Evolutionary conservation across 2,329 filamentous ascomycete species (phyloP).

Genomic region (Grosmannia clavigera): DNA sequence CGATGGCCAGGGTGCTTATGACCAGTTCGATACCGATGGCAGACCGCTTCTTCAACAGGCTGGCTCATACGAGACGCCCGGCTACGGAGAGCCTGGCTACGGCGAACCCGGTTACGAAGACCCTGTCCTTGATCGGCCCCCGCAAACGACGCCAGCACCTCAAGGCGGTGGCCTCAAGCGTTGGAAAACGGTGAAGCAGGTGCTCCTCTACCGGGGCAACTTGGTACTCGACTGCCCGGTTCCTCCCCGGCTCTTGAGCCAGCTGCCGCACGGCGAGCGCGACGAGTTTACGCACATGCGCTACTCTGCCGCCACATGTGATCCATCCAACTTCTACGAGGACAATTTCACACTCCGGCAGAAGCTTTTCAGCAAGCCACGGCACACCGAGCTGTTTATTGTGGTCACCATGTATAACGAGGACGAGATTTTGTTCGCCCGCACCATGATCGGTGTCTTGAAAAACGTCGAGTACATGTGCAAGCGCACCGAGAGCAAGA

Average conservation of each 20-base stretch:
- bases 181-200: constrained; percentile 98
- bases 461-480: constrained; percentile 99
- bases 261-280: constrained; percentile 81
- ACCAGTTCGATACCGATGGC: constrained; percentile 53
- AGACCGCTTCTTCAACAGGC: constrained; percentile 64
- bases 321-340: constrained; percentile 76
- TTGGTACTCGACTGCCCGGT: constrained; percentile 94
- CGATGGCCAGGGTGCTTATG: constrained; percentile 46
- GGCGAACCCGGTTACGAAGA: constrained; percentile 22
- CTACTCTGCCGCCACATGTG: constrained; percentile 90
- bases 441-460: constrained; percentile 93
- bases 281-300: constrained; percentile 88
- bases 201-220: constrained; percentile 93
- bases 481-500: constrained; percentile 82
- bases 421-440: constrained; percentile 87
- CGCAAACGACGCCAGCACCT: constrained; percentile 12
- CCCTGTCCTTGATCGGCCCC: not conserved
- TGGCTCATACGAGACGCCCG: constrained; percentile 29
- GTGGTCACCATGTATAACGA: constrained; percentile 99
- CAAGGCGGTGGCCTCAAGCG: constrained; percentile 56
- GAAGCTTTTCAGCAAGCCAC: constrained; percentile 78
- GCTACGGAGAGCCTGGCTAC: constrained; percentile 22
- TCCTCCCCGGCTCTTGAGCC: constrained; percentile 73
- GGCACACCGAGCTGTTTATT: constrained; percentile 91
- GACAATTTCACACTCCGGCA: constrained; percentile 87